Conservation (phyloP, 129 eudicot species). For the Flaveria brownii region DNA sequence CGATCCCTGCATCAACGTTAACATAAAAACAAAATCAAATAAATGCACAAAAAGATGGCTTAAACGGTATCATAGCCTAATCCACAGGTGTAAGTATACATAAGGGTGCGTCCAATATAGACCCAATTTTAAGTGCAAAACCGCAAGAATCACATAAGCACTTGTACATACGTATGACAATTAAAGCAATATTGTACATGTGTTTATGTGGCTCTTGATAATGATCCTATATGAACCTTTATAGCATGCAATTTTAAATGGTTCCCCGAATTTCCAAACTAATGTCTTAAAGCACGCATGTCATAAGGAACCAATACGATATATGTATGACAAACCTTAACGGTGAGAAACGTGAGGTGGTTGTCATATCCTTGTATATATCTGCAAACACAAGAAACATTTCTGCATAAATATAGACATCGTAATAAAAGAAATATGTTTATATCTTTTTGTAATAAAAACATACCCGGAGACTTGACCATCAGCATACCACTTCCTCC, state of each 20-base stretch:
- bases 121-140: background rate
- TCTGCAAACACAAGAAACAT: conserved; percentile 36
- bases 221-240: background rate
- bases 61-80: background rate
- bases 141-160: background rate
- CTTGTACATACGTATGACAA: background rate
- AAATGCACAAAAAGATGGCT: background rate
- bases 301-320: background rate
- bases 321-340: conserved; percentile 56
- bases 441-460: background rate
- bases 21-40: background rate
- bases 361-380: conserved; percentile 70
- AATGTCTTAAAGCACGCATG: background rate
- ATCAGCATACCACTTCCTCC: conserved; percentile 85
- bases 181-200: background rate
- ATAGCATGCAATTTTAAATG: background rate
- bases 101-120: background rate
- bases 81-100: background rate
- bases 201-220: background rate
- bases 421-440: background rate
- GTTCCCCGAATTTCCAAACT: background rate
- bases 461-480: conserved; percentile 91
- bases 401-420: background rate
- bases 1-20: conserved; percentile 60
- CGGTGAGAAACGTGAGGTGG: conserved; percentile 71